Evolutionary conservation across 345 rosid genomes (phyloP), one percentile per base, ranked within the genome.

Genomic region (Boechera retrofracta): DNA sequence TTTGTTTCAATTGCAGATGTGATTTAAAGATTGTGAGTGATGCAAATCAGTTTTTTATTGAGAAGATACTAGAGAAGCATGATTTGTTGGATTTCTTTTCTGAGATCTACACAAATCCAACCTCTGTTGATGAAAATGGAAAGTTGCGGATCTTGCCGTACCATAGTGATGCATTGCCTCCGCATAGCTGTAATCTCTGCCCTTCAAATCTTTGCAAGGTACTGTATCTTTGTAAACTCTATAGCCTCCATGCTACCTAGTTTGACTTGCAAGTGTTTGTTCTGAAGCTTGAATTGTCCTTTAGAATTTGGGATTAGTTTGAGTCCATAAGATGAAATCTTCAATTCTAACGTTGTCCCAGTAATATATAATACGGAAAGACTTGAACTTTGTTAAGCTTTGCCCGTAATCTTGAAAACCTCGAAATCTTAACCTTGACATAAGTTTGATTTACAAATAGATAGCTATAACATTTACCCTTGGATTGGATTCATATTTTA

Each of bases 121-220:
- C 67, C 35, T 79, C 67, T 54, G 83, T 84, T 18, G 90, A 87
- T 39, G 85, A 53, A 21, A 77, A 77, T 48, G 97, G 90, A 44
- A 86, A 78, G 83, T 73, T 93, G 48, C 71, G 78, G 81, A 83
- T 93, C 74, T 78, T 62, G 10, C 96, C 96, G 3, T 89, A 83
- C 77, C 98, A 85, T 24, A 77, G 72, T 56, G 75, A 76, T 5
- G 69, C 77, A 33, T 49, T 26, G 56, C 11, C 87, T 76, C 83
- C 84, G 29, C 96, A 93, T 81, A 83, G 82, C 44, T 93, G 95
- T 77, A 75, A 65, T 52, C 56, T 83, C 10, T 93, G 96, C 75
- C 93, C 97, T 63, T 5, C 89, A 49, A 81, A 91, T 73, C 76
- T 93, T 76, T 93, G 98, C 84, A 91, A 93, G 96, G 98, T 89